Evolutionary conservation across 2,329 filamentous ascomycete genomes (phyloP).

Genomic region (Talaromyces marneffei): DNA sequence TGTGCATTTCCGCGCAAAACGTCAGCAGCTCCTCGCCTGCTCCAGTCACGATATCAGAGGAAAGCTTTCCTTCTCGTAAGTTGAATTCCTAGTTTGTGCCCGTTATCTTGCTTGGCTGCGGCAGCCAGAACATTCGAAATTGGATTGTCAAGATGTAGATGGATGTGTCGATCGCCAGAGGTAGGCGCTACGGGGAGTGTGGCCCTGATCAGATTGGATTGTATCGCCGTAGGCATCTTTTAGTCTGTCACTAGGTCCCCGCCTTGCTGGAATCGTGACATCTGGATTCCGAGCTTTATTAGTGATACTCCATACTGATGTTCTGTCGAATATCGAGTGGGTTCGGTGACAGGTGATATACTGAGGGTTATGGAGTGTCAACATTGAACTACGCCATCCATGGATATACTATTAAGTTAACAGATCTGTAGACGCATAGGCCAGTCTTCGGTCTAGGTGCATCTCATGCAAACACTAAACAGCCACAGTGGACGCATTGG

Average conservation of each 20-base stretch:
- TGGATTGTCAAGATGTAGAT: neutral
- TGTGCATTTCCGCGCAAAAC: conserved; percentile 6
- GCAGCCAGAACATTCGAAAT: neutral
- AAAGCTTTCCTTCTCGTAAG: conserved; percentile 4
- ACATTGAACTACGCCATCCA: too few relatives aligned
- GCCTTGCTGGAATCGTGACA: too few relatives aligned
- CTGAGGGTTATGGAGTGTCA: neutral
- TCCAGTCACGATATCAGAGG: neutral
- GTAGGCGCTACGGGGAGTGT: too few relatives aligned
- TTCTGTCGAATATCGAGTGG: neutral
- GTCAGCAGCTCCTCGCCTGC: neutral
- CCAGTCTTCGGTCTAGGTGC: neutral
- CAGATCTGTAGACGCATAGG: neutral
- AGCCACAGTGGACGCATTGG: neutral
- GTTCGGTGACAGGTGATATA: neutral
- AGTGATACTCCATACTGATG: neutral
- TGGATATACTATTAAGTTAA: too few relatives aligned
- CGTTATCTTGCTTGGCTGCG: neutral
- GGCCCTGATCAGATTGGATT: too few relatives aligned
- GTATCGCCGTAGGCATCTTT: too few relatives aligned
- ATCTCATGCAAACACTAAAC: neutral
- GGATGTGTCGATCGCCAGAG: neutral
- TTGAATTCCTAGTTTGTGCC: neutral
- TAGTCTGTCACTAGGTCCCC: too few relatives aligned
- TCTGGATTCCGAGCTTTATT: neutral